phyloP scores from a whole-genome alignment of 768 basidiomycete species.

The Mycena filopes region DNA sequence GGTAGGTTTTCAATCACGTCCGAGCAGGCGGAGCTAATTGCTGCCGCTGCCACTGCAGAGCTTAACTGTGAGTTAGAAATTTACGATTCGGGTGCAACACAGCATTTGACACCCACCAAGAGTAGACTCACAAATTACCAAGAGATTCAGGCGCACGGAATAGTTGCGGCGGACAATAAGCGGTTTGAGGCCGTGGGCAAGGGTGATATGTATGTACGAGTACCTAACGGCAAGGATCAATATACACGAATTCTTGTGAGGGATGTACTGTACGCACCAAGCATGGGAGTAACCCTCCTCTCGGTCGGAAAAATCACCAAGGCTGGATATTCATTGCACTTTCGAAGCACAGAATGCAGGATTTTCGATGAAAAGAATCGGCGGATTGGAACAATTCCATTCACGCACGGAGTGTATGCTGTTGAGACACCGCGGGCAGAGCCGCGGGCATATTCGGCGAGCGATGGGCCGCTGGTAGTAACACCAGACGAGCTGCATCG shows the following conservation, averaged over 20 bases:
- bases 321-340: background rate
- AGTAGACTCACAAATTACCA: background rate
- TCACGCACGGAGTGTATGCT: background rate
- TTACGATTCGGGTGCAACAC: constrained; percentile 1
- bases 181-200: background rate
- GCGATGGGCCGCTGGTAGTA: background rate
- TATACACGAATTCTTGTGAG: background rate
- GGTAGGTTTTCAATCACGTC: background rate
- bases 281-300: background rate
- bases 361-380: background rate
- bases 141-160: background rate
- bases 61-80: background rate
- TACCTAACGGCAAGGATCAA: background rate
- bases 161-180: background rate
- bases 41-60: background rate
- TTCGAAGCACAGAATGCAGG: background rate
- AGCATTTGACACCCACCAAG: background rate
- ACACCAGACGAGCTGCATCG: background rate
- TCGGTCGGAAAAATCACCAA: background rate
- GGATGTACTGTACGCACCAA: background rate
- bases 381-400: background rate
- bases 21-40: background rate
- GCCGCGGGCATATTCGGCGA: background rate
- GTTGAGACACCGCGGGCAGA: background rate
- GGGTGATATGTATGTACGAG: background rate